Percentiles rank a stretch among this genome's conserved stretches.
phyloP scores from a whole-genome alignment of 768 basidiomycete species.

The Rhizopogon vesiculosus region DNA sequence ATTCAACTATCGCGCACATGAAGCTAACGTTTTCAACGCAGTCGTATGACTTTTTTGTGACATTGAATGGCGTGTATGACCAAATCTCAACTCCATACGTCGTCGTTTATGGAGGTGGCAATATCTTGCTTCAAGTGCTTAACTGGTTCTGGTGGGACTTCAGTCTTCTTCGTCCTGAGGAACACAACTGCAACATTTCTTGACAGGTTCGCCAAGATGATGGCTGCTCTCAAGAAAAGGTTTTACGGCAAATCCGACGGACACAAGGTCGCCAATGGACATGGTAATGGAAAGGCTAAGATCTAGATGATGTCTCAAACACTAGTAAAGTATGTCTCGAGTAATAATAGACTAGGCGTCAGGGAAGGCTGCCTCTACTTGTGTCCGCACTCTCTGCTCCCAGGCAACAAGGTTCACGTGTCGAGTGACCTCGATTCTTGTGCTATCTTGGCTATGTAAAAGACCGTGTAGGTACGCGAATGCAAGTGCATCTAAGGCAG shows the following conservation, averaged over 20 bases:
- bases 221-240: slow-evolving; percentile 56
- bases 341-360: background rate
- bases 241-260: slow-evolving; percentile 33
- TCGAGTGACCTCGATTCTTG: slow-evolving; percentile 63
- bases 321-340: too few relatives aligned
- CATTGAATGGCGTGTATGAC: slow-evolving; percentile 49
- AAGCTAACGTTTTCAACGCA: slow-evolving; percentile 20
- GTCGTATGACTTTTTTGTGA: slow-evolving; percentile 65
- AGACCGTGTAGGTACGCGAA: slow-evolving; percentile 80
- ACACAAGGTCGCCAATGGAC: slow-evolving; percentile 10
- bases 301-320: too few relatives aligned
- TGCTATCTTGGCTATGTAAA: slow-evolving; percentile 35
- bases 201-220: slow-evolving; percentile 72
- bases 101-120: slow-evolving; percentile 50
- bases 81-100: slow-evolving; percentile 49
- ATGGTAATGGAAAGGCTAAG: slow-evolving; percentile 1
- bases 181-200: background rate
- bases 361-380: slow-evolving; percentile 51
- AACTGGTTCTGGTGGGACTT: slow-evolving; percentile 77
- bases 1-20: background rate
- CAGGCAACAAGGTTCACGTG: slow-evolving; percentile 77
- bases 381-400: slow-evolving; percentile 63
- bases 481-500: slow-evolving; percentile 73
- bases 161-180: background rate
- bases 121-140: slow-evolving; percentile 61